Conservation (phyloP, 306 rosid species). For the Oemleria cerasiformis region DNA sequence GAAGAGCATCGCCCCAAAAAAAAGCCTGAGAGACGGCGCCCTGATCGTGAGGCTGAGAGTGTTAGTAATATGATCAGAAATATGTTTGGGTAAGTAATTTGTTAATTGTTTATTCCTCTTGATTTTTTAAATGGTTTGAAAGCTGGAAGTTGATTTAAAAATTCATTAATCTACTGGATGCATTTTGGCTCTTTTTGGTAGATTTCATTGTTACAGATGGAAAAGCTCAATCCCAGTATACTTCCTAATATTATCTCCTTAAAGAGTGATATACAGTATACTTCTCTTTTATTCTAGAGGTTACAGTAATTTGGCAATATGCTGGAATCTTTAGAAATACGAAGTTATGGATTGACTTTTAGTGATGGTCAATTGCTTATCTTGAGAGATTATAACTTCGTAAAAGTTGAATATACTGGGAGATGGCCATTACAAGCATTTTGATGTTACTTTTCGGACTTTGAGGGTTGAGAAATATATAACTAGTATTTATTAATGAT, state of each 20-base stretch:
- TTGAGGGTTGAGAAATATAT: neutral
- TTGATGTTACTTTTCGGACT: neutral
- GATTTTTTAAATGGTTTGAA: neutral
- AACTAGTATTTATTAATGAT: neutral
- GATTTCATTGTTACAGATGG: neutral
- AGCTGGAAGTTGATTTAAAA: neutral
- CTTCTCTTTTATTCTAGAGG: neutral
- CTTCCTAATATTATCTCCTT: neutral
- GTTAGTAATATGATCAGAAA: slow-evolving; percentile 56
- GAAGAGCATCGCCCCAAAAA: slow-evolving; percentile 60
- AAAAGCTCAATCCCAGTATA: neutral
- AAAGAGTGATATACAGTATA: too few species aligned
- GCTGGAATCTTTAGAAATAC: neutral
- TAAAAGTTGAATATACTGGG: neutral
- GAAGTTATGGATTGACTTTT: neutral
- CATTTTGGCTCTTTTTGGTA: neutral
- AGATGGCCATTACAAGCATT: neutral
- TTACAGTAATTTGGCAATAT: neutral
- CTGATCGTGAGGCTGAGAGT: slow-evolving; percentile 47
- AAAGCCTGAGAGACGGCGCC: slow-evolving; percentile 37
- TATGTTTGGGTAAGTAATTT: slow-evolving; percentile 51
- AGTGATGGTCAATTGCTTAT: neutral
- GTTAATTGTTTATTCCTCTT: neutral
- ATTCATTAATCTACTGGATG: neutral
- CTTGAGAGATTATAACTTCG: neutral